Conservation (phyloP, 352 stramenopile species). For the Phytophthora uliginosa region DNA sequence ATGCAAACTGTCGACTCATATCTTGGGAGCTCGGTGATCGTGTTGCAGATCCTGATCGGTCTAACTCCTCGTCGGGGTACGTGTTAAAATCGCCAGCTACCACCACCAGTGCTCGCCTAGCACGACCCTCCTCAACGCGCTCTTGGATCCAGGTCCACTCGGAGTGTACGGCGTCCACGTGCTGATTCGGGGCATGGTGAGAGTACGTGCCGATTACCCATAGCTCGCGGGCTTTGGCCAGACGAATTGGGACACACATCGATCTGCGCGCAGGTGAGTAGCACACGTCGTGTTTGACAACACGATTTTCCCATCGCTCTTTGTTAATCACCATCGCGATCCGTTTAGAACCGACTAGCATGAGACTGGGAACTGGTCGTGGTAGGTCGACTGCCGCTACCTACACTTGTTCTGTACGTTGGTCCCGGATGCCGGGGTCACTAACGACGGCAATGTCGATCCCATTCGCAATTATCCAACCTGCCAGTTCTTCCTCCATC, state of each 20-base stretch:
- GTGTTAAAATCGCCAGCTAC: conserved; percentile 17
- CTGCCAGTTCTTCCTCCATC: conserved; percentile 3
- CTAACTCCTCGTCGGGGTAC: not conserved
- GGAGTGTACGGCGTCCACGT: not conserved
- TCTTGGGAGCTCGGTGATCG: too few species aligned
- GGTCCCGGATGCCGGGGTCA: not conserved
- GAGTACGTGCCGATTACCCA: conserved; percentile 7
- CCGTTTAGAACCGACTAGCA: not conserved
- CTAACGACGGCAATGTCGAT: not conserved
- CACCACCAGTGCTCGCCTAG: not conserved
- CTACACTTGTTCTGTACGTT: conserved; percentile 8
- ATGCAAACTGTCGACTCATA: too few species aligned
- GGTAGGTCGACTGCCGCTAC: not conserved
- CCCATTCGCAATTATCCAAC: conserved; percentile 5
- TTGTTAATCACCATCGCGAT: not conserved
- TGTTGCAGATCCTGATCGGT: not conserved
- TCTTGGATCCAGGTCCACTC: conserved; percentile 11
- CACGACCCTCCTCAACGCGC: not conserved
- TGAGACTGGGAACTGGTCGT: not conserved
- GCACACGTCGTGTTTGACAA: not conserved
- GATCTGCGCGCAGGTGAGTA: not conserved
- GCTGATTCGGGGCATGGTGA: not conserved
- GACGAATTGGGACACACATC: not conserved
- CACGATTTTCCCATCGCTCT: conserved; percentile 1
- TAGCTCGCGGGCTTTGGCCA: not conserved